A percentile compares a stretch with the other conserved stretches of the same genome.
These are phyloP conservation scores for Oryza rufipogon DNA, from an alignment of 176 grass and related monocot species.

Conservation along the genomic window DNA sequence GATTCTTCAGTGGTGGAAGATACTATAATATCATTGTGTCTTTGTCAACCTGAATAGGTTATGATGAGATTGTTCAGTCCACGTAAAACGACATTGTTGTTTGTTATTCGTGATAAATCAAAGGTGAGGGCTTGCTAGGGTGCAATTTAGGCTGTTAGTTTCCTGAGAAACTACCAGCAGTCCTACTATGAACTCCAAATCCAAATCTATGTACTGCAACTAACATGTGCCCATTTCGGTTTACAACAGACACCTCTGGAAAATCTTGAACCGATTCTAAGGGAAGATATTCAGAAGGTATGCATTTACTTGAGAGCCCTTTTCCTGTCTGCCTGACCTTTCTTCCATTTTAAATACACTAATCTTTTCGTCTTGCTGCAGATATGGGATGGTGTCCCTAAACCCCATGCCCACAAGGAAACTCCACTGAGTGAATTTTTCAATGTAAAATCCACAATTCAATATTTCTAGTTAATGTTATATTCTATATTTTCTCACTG, in stretches of 20 bases:
- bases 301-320: conserved; percentile 10
- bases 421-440: conserved; percentile 96
- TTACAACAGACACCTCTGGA: conserved; percentile 82
- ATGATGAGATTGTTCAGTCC: conserved; percentile 99
- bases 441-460: conserved; percentile 59
- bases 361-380: conserved; percentile 54
- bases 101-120: conserved; percentile 99
- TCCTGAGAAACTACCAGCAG: not conserved
- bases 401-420: conserved; percentile 91
- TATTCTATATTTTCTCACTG: conserved; percentile 10
- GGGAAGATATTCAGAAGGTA: conserved; percentile 99
- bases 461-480: conserved; percentile 33
- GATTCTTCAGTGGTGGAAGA: not conserved
- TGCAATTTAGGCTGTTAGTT: conserved; percentile 19
- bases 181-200: conserved; percentile 25
- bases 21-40: conserved; percentile 11
- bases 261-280: conserved; percentile 92
- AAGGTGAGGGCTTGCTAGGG: conserved; percentile 50
- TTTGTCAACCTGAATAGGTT: conserved; percentile 57
- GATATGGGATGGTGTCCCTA: conserved; percentile 97
- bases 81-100: conserved; percentile 90
- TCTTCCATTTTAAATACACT: conserved; percentile 24
- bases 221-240: conserved; percentile 38
- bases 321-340: conserved; percentile 23
- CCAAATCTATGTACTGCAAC: conserved; percentile 16